Evolutionary conservation across 139 green algal species (phyloP), one percentile per base, ranked within the genome.

Genomic region (Diplosphaera chodatii): DNA sequence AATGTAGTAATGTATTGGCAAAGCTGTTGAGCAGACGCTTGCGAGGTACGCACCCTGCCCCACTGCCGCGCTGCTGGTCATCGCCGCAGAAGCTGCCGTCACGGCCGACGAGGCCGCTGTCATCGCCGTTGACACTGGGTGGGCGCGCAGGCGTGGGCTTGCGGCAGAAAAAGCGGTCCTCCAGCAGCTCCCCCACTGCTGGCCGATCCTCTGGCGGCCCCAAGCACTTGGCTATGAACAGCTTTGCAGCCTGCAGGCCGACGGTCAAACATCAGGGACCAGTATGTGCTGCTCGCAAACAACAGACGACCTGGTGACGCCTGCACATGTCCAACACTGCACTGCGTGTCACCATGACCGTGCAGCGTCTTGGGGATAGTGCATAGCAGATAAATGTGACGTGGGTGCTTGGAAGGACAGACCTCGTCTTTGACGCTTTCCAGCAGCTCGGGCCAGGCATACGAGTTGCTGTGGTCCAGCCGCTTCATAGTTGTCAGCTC

Each of bases 401-500:
- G n/a, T n/a, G n/a, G n/a, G n/a, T n/a, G n/a, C n/a, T n/a, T n/a
- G n/a, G n/a, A n/a, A n/a, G n/a, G n/a, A n/a, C n/a, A n/a, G n/a
- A 90, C 88, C 3, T 81, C 70, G 65, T 98, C 90, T 8, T 78
- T 67, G 40, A 97, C 78, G 33, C 86, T 78, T 15, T 83, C 72
- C 68, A 96, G 74, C 56, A 80, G 73, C 72, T 73, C 63, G 77
- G 68, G 80, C 82, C 78, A 83, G 70, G 29, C 76, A 8, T 31
- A 67, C 25, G 77, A 77, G 55, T 83, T 69, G 64, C 32, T 66
- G 64, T n/a, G 73, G 70, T 93, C 87, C 29, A 93, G 81, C 78
- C 83, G 77, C 82, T 91, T 87, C 32, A 87, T 76, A 10, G 95
- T 98, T 40, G 97, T 79, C 33, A 99, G 87, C 89, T 99, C 95